Percentiles rank a stretch among this genome's conserved stretches.
Evolutionary conservation across 345 rosid species (phyloP).

Genomic region (Erucastrum elatum): DNA sequence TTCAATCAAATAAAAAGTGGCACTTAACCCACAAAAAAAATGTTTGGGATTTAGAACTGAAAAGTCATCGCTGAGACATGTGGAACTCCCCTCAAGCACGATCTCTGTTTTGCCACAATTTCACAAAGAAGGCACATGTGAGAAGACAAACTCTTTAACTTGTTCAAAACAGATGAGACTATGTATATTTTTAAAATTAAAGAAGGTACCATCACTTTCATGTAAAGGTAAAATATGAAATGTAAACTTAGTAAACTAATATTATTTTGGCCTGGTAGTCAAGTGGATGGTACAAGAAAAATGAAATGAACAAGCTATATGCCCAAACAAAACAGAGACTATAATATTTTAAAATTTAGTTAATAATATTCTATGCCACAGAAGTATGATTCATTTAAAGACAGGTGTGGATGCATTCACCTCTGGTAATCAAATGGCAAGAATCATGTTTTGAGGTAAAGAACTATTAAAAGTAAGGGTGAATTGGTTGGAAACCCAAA

Average conservation of each 20-base stretch:
- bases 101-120: constrained; percentile 16
- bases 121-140: too few species aligned
- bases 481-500: too few species aligned
- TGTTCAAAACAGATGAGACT: constrained; percentile 23
- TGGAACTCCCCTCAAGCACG: constrained; percentile 24
- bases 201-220: constrained; percentile 20
- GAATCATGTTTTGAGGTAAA: neutral
- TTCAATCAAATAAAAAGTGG: constrained; percentile 24
- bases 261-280: neutral
- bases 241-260: constrained; percentile 13
- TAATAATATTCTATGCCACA: constrained; percentile 10
- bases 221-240: constrained; percentile 1
- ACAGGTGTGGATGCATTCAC: neutral
- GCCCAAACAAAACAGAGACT: constrained; percentile 10
- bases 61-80: constrained; percentile 11
- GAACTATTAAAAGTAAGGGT: neutral
- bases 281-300: neutral
- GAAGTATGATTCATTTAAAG: neutral
- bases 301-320: constrained; percentile 20
- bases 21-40: constrained; percentile 15
- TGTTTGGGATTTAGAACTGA: constrained; percentile 33
- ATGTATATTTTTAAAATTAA: neutral
- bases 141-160: constrained; percentile 14
- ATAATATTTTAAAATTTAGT: neutral
- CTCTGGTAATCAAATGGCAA: neutral